A percentile compares a stretch with the other conserved stretches of the same genome.
phyloP scores from a whole-genome alignment of 2,329 filamentous ascomycete species.

The Nigrospora sphaerica region DNA sequence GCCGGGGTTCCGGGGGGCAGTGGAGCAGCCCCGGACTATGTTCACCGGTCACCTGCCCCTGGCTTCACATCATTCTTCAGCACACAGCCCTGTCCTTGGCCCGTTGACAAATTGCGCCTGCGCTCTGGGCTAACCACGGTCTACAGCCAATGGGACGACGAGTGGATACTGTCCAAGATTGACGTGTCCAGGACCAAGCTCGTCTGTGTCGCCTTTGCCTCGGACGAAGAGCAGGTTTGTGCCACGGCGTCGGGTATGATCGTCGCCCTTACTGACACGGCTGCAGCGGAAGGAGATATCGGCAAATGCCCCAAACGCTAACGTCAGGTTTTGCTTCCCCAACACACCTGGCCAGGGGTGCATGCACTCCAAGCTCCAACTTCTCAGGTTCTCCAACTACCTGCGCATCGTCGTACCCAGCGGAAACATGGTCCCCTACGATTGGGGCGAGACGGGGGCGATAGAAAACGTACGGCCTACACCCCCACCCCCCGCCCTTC shows the following conservation, averaged over 20 bases:
- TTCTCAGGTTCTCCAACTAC: conserved; percentile 70
- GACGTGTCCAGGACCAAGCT: conserved; percentile 53
- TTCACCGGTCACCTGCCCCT: too few species aligned
- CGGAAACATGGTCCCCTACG: conserved; percentile 76
- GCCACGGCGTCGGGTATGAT: neutral
- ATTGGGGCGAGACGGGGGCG: conserved; percentile 80
- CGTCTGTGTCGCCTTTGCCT: conserved; percentile 51
- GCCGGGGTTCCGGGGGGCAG: too few species aligned
- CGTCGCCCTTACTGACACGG: neutral
- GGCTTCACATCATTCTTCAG: too few species aligned
- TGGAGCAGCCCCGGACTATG: too few species aligned
- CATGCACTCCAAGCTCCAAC: conserved; percentile 93
- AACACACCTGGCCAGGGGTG: conserved; percentile 65
- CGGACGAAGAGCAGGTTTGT: conserved; percentile 43
- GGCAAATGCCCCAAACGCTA: conserved; percentile 36
- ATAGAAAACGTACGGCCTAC: conserved; percentile 69
- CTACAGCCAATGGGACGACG: conserved; percentile 62
- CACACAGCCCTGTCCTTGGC: too few species aligned
- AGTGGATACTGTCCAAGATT: conserved; percentile 72
- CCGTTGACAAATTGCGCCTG: too few species aligned
- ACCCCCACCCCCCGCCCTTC: conserved; percentile 1
- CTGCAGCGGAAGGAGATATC: conserved; percentile 41
- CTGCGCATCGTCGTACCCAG: conserved; percentile 79
- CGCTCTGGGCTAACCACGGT: neutral
- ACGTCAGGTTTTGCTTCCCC: conserved; percentile 72